Percentiles rank a stretch among this genome's conserved stretches.
phyloP scores from a whole-genome alignment of 805 yeast genomes.

The Pachysolen tannophilus region DNA sequence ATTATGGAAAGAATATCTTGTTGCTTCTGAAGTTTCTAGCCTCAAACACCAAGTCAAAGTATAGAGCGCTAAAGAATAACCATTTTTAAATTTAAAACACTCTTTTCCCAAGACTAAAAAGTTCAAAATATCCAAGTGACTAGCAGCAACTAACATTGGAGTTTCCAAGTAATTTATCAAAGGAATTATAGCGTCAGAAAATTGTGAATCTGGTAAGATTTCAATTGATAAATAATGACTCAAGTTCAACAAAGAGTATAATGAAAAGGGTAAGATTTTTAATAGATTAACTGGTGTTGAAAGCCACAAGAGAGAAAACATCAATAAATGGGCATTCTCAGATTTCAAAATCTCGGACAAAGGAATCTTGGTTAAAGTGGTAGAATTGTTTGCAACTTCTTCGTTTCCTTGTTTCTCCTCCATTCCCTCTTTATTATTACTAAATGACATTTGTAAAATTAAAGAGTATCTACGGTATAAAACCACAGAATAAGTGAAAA shows the following conservation, averaged over 20 bases:
- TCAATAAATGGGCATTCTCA: constrained; percentile 32
- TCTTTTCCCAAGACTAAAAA: constrained; percentile 23
- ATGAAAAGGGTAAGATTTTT: constrained; percentile 31
- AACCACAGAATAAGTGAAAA: constrained; percentile 3
- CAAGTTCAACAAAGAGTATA: constrained; percentile 31
- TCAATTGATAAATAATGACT: constrained; percentile 25
- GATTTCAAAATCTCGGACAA: constrained; percentile 29
- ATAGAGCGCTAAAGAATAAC: constrained; percentile 26
- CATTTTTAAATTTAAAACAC: constrained; percentile 14
- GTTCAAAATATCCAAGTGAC: constrained; percentile 28
- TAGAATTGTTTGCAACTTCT: background rate
- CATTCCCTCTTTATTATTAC: background rate
- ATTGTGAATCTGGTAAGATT: constrained; percentile 21
- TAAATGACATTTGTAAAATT: background rate
- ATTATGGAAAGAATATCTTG: constrained; percentile 21
- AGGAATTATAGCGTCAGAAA: constrained; percentile 27
- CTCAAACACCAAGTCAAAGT: constrained; percentile 28
- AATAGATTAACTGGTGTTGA: constrained; percentile 22
- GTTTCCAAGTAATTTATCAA: constrained; percentile 27
- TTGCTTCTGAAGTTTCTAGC: constrained; percentile 28
- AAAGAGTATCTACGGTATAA: constrained; percentile 1
- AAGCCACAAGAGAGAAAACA: constrained; percentile 29
- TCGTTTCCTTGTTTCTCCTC: background rate
- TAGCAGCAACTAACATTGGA: constrained; percentile 28
- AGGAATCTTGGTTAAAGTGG: constrained; percentile 14